Evolutionary conservation across 139 green algal genomes (phyloP), one percentile per base, ranked within the genome.

Genomic region (Chlamydomonas eustigma): DNA sequence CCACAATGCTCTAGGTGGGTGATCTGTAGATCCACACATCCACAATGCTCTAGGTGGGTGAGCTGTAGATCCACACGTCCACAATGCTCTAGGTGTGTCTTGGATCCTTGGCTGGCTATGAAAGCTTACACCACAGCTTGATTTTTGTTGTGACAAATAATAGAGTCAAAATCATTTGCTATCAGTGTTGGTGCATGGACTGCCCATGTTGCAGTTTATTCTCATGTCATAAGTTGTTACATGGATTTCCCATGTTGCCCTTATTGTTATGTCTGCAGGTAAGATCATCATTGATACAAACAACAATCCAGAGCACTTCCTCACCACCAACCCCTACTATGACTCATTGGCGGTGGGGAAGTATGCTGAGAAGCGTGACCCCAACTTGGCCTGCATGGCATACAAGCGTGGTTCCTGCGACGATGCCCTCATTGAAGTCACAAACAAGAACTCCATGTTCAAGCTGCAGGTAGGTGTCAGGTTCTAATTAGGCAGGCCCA

Each of bases 231-330:
- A n/a, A n/a, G n/a, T n/a, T n/a, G n/a, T n/a, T n/a, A n/a, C n/a
- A n/a, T n/a, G n/a, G n/a, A n/a, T n/a, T n/a, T n/a, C n/a, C n/a
- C n/a, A n/a, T n/a, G n/a, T n/a, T n/a, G n/a, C n/a, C n/a, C n/a
- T n/a, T n/a, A n/a, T n/a, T n/a, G n/a, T n/a, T n/a, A n/a, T n/a
- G n/a, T n/a, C n/a, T n/a, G n/a, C 72, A 82, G 93, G 95, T 76
- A 99, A 99, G 89, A 97, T 99, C 88, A 97, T 99, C 85, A 95
- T 99, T 58, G 96, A 99, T 81, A 93, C 91, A 77, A 98, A 99
- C 88, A 98, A 98, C 88, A 99, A 99, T 89, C 96, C 96, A 0
- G 96, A 99, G 87, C 96, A 99, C 88, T 99, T 99, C 92, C 87
- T 99, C 24, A 97, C 90, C 64, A 98, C 96, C 82, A 99, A 99